Evolutionary conservation across 768 basidiomycete species (phyloP), one percentile per base, ranked within the genome.

Genomic region (Boletus tomentosulus): DNA sequence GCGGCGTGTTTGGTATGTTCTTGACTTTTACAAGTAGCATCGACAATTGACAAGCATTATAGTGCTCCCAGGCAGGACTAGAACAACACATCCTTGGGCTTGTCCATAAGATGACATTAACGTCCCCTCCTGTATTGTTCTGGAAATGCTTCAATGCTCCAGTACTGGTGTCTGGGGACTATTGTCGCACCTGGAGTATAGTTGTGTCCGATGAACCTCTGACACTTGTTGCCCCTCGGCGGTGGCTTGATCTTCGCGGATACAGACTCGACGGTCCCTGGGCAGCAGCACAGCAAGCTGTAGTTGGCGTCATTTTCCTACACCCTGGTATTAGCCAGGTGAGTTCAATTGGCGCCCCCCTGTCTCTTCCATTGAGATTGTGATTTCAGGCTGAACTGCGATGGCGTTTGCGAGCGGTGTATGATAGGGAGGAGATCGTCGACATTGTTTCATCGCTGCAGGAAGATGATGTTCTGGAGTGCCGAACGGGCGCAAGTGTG

Each of bases 191-290:
- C 24, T 89, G 86, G 87, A 77, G 80, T 2, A 81, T 87, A 35
- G 63, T 71, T 11, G 70, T 80, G 31, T 80, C 76, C n/a, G 70
- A 76, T 46, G 57, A 65, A 67, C 46, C 80, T 71, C 8, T 64
- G 75, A 71, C 66, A 44, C 71, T 79, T 58, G 57, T 83, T 15
- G 77, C 83, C 50, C 89, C 90, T 39, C 77, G 89, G 33, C 81
- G 89, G 16, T 92, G 89, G 90, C 69, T 89, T 38, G 86, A 89
- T 64, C 79, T 89, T 51, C 72, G 73, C n/a, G 90, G 90, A 3
- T 60, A 61, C 15, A 82, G 74, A 60, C 71, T 90, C 34, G 65
- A 70, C 10, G 82, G 84, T 53, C 76, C 79, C 35, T 92, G 90
- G 90, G 77, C 81, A 51, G 80, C 86, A n/a, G 89, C 83, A 8